phyloP scores from a whole-genome alignment of 2,329 filamentous ascomycete genomes.

The Fusarium albosuccineum region DNA sequence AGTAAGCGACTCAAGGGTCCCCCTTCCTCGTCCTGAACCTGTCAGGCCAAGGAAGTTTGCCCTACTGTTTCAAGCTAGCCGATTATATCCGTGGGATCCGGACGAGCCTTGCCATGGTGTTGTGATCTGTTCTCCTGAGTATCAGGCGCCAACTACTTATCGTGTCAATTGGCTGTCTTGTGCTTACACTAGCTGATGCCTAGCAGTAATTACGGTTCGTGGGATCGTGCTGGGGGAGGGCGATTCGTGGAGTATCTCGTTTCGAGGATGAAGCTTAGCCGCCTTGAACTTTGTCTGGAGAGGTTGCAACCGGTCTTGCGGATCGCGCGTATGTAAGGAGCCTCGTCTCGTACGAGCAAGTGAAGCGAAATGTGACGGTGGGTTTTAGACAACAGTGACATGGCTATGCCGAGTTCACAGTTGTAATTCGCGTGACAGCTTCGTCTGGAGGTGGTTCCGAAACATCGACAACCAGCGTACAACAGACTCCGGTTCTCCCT shows the following conservation, averaged over 20 bases:
- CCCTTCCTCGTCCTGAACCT: conserved; percentile 21
- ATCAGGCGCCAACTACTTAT: neutral
- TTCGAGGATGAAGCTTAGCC: conserved; percentile 1
- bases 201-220: neutral
- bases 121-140: conserved; percentile 5
- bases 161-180: neutral
- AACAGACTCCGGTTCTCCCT: neutral
- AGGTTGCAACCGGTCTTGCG: neutral
- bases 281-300: conserved; percentile 1
- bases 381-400: neutral
- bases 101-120: neutral
- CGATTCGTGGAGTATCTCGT: conserved; percentile 3
- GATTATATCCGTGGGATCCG: conserved; percentile 6
- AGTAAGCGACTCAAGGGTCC: conserved; percentile 19
- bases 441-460: neutral
- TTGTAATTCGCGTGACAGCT: neutral
- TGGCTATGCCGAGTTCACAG: neutral
- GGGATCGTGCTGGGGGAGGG: conserved; percentile 4
- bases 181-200: neutral
- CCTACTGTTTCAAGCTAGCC: conserved; percentile 10
- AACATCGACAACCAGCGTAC: neutral
- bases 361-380: conserved; percentile 5
- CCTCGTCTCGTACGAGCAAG: conserved; percentile 10
- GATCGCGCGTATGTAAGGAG: neutral
- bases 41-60: conserved; percentile 12